A percentile compares a stretch with the other conserved stretches of the same genome.
Evolutionary conservation across 2,329 filamentous ascomycete genomes (phyloP).

Genomic region (Neopestalotiopsis sp.): DNA sequence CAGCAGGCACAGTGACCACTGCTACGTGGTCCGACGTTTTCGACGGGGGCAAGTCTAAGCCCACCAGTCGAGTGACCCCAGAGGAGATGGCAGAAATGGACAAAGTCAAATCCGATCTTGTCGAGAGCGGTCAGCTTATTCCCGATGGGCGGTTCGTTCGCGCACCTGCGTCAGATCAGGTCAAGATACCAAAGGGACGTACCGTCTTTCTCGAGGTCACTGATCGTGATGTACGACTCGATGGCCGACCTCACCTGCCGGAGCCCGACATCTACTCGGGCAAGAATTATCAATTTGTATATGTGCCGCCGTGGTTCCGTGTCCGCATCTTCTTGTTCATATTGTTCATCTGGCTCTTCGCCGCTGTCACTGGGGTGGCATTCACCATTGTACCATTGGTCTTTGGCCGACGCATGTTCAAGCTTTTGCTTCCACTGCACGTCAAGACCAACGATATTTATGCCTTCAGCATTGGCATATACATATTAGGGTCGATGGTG

Average conservation of each 20-base stretch:
- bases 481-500: conserved; percentile 72
- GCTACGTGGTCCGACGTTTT: conserved; percentile 66
- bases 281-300: conserved; percentile 72
- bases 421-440: conserved; percentile 71
- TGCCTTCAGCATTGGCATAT: conserved; percentile 90
- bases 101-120: conserved; percentile 50
- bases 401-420: conserved; percentile 81
- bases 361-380: conserved; percentile 83
- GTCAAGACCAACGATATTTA: conserved; percentile 92
- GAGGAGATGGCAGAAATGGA: conserved; percentile 44
- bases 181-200: conserved; percentile 86
- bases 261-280: conserved; percentile 59
- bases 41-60: conserved; percentile 52
- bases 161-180: conserved; percentile 92
- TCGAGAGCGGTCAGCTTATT: conserved; percentile 59
- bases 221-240: conserved; percentile 68
- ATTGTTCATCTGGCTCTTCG: conserved; percentile 90
- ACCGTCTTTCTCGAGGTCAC: conserved; percentile 81
- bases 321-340: conserved; percentile 85
- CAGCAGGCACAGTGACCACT: conserved; percentile 50
- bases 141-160: conserved; percentile 84
- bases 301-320: conserved; percentile 85
- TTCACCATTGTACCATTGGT: conserved; percentile 87
- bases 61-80: conserved; percentile 40
- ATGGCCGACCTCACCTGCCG: conserved; percentile 64